Percentiles rank a stretch among this genome's conserved stretches.
Conservation (phyloP, 176 grass and related monocot genomes). For the Eleusine indica region DNA sequence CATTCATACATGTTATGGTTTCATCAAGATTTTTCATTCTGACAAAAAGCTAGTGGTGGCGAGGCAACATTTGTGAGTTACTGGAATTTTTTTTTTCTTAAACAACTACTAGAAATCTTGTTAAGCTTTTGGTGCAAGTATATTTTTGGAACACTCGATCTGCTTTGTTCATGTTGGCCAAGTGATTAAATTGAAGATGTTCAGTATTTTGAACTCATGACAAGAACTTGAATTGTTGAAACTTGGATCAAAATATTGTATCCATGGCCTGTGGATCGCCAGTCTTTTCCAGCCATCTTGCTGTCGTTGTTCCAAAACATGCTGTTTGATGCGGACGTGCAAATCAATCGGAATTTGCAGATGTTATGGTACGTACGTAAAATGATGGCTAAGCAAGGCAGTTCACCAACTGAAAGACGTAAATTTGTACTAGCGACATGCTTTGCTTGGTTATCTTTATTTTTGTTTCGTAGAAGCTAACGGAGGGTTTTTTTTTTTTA, state of each 20-base stretch:
- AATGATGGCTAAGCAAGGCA: not conserved
- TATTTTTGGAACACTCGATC: not conserved
- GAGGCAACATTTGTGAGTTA: not conserved
- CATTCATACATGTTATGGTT: not conserved
- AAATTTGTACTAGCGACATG: not conserved
- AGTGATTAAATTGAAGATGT: not conserved
- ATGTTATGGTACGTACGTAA: not conserved
- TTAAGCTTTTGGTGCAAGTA: not conserved
- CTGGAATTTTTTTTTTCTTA: too few species aligned
- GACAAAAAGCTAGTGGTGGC: not conserved
- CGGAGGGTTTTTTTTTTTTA: too few species aligned
- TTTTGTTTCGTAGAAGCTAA: not conserved
- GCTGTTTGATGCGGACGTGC: not conserved
- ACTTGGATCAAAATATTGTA: not conserved
- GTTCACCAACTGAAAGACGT: not conserved
- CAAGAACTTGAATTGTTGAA: not conserved
- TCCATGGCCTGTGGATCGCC: not conserved
- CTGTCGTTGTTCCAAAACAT: not conserved
- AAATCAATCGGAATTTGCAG: not conserved
- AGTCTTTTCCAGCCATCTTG: not conserved
- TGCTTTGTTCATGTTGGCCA: not conserved
- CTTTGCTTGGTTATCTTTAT: not conserved
- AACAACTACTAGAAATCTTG: not conserved
- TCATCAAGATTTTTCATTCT: too few species aligned
- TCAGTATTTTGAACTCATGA: not conserved